Percentiles rank a stretch among this genome's conserved stretches.
Evolutionary conservation across 768 basidiomycete genomes (phyloP).

Genomic region (Coprinopsis strossmayeri): DNA sequence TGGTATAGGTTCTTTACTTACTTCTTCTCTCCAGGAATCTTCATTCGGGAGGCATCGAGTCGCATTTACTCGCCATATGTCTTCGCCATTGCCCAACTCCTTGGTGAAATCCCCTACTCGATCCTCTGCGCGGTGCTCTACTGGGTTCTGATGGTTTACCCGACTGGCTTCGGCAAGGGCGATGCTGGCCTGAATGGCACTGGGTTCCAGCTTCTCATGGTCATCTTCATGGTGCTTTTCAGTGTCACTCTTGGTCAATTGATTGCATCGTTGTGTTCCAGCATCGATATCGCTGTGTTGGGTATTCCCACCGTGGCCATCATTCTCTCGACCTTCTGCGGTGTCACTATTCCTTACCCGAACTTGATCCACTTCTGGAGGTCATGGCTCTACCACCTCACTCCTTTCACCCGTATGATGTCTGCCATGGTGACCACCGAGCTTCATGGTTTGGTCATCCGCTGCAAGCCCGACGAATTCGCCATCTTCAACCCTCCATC

Average conservation of each 20-base stretch:
- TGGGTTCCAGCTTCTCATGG: conserved; percentile 65
- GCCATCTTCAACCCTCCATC: conserved; percentile 63
- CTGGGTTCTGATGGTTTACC: conserved; percentile 72
- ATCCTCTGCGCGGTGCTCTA: conserved; percentile 66
- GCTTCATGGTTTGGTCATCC: conserved; percentile 54
- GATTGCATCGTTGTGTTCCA: conserved; percentile 70
- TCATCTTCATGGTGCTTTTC: conserved; percentile 61
- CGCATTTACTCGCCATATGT: conserved; percentile 83
- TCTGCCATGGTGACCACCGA: conserved; percentile 73
- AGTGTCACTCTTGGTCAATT: conserved; percentile 68
- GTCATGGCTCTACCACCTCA: conserved; percentile 70
- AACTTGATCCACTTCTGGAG: conserved; percentile 62
- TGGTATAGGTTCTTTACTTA: not conserved
- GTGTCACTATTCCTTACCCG: conserved; percentile 70
- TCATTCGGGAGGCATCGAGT: conserved; percentile 63
- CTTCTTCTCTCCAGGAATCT: conserved; percentile 23
- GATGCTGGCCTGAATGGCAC: conserved; percentile 52
- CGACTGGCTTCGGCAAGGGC: conserved; percentile 51
- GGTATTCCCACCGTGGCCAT: conserved; percentile 73
- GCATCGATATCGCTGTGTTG: conserved; percentile 67
- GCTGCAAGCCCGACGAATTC: conserved; percentile 65
- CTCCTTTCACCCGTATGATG: conserved; percentile 65
- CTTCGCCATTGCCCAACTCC: conserved; percentile 76
- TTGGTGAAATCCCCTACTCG: conserved; percentile 77
- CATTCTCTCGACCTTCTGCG: conserved; percentile 68